These are phyloP conservation scores for Blepharisma japonicum DNA, from an alignment of 73 alveolate genomes.

Conservation along the genomic window DNA sequence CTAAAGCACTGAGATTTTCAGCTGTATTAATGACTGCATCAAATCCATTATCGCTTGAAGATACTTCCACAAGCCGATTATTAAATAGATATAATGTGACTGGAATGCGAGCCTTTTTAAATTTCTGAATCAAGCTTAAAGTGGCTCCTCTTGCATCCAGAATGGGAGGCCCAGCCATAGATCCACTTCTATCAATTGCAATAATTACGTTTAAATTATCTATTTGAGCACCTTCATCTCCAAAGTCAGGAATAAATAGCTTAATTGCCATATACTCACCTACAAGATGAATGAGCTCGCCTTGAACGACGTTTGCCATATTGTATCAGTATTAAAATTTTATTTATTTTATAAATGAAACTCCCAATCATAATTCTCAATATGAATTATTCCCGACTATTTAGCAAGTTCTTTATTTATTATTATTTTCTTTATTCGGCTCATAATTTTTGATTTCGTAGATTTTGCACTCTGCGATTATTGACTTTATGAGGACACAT, in stretches of 20 bases:
- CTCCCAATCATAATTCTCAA: too few relatives aligned
- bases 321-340: too few relatives aligned
- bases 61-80: background rate
- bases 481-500: too few relatives aligned
- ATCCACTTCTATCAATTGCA: conserved; percentile 1
- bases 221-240: background rate
- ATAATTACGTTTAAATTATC: background rate
- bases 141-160: background rate
- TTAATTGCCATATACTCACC: conserved; percentile 21
- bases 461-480: too few relatives aligned
- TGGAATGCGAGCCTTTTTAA: conserved; percentile 5
- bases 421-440: too few relatives aligned
- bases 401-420: too few relatives aligned
- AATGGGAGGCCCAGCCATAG: background rate
- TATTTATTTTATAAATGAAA: too few relatives aligned
- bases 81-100: background rate
- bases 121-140: background rate
- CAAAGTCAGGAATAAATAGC: background rate
- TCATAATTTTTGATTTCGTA: too few relatives aligned
- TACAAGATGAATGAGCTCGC: conserved; percentile 20
- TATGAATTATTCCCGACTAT: too few relatives aligned
- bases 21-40: background rate
- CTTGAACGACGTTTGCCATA: background rate
- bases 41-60: background rate
- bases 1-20: background rate